These are phyloP conservation scores for Verticillium nubilum DNA, from an alignment of 2,329 filamentous ascomycete genomes.

Conservation along the genomic window DNA sequence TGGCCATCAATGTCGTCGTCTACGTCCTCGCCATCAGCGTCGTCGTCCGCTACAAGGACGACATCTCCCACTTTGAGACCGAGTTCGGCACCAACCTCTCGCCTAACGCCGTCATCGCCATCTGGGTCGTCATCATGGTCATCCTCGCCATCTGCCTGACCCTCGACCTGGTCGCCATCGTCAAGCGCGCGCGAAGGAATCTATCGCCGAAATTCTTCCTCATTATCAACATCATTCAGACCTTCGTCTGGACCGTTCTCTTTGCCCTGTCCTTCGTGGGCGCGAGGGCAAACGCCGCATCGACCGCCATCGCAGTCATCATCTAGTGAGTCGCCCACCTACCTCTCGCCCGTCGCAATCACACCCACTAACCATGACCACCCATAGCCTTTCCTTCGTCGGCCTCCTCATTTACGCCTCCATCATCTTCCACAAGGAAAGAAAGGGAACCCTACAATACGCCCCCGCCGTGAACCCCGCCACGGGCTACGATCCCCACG, in stretches of 20 bases:
- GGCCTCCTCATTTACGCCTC: slow-evolving; percentile 25
- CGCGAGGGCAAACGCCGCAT: slow-evolving; percentile 1
- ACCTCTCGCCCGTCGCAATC: neutral
- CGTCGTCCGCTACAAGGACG: slow-evolving; percentile 12
- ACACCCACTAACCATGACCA: neutral
- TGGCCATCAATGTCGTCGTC: slow-evolving; percentile 18
- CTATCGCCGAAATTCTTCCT: slow-evolving; percentile 26
- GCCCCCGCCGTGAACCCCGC: neutral
- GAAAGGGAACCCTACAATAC: slow-evolving; percentile 8
- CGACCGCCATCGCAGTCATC: slow-evolving; percentile 16
- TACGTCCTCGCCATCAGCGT: slow-evolving; percentile 15
- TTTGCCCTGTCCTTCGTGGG: slow-evolving; percentile 21
- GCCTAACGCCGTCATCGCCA: slow-evolving; percentile 13
- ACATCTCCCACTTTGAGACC: slow-evolving; percentile 4
- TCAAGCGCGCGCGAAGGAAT: slow-evolving; percentile 23
- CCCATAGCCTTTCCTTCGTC: slow-evolving; percentile 22
- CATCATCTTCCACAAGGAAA: slow-evolving; percentile 20
- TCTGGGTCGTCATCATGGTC: slow-evolving; percentile 17
- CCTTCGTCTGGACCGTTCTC: slow-evolving; percentile 17
- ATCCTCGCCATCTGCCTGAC: slow-evolving; percentile 20
- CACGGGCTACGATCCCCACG: neutral
- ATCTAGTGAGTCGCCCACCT: slow-evolving; percentile 17
- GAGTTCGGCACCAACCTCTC: neutral
- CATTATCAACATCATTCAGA: slow-evolving; percentile 21
- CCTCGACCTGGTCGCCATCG: slow-evolving; percentile 24